A percentile compares a stretch with the other conserved stretches of the same genome.
phyloP scores from a whole-genome alignment of 352 stramenopile genomes.

The Pythium diclinum region DNA sequence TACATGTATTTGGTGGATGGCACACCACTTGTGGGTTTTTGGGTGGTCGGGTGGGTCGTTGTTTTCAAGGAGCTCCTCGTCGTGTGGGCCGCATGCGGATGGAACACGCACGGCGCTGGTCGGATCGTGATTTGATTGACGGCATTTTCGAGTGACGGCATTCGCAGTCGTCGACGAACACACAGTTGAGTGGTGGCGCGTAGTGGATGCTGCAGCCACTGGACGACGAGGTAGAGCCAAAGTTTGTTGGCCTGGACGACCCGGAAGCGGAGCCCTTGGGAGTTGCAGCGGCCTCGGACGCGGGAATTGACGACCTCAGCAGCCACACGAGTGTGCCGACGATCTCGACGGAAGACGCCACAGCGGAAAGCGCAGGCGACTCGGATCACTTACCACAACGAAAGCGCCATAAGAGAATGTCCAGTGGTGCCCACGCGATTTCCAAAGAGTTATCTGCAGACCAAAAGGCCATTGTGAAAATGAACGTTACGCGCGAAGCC shows the following conservation, averaged over 20 bases:
- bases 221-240: slow-evolving; percentile 39
- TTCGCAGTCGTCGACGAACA: neutral
- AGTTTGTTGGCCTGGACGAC: slow-evolving; percentile 27
- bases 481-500: slow-evolving; percentile 63
- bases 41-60: slow-evolving; percentile 11
- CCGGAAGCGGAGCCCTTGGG: slow-evolving; percentile 18
- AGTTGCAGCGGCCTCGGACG: slow-evolving; percentile 1
- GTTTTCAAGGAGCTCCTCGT: neutral
- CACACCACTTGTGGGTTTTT: slow-evolving; percentile 16
- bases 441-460: slow-evolving; percentile 63
- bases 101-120: slow-evolving; percentile 11
- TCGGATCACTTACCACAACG: slow-evolving; percentile 18
- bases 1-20: slow-evolving; percentile 7
- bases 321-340: neutral
- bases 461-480: slow-evolving; percentile 74
- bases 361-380: slow-evolving; percentile 28
- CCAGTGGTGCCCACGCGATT: slow-evolving; percentile 20
- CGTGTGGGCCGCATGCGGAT: neutral
- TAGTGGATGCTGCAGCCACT: slow-evolving; percentile 46
- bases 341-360: slow-evolving; percentile 20
- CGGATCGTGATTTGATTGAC: slow-evolving; percentile 15
- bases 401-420: slow-evolving; percentile 29
- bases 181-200: slow-evolving; percentile 9
- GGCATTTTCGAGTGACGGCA: neutral
- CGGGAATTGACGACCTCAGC: neutral